Percentiles rank a stretch among this genome's conserved stretches.
Evolutionary conservation across 2,329 filamentous ascomycete genomes (phyloP).

Genomic region (Coleophoma eucalyptorum): DNA sequence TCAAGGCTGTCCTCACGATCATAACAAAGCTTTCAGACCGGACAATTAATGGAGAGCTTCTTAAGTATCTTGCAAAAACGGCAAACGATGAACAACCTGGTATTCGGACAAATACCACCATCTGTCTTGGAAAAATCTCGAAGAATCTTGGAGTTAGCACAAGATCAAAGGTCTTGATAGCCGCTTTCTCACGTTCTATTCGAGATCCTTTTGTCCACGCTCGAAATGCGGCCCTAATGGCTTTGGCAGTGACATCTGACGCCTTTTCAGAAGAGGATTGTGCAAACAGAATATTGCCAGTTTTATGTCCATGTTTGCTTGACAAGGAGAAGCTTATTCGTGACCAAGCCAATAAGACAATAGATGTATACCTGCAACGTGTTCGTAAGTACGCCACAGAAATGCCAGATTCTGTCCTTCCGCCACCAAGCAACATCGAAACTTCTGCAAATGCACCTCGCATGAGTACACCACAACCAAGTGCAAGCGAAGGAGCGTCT

Average conservation of each 20-base stretch:
- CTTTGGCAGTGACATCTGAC: conserved; percentile 80
- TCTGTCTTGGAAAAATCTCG: conserved; percentile 94
- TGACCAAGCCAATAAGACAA: conserved; percentile 84
- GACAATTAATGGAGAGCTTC: conserved; percentile 86
- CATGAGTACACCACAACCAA: conserved; percentile 73
- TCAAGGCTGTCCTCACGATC: conserved; percentile 87
- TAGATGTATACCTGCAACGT: conserved; percentile 80
- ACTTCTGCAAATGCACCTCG: conserved; percentile 51
- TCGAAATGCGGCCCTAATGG: conserved; percentile 82
- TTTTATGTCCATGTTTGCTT: conserved; percentile 77
- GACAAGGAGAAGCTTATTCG: conserved; percentile 96
- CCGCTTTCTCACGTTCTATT: conserved; percentile 85
- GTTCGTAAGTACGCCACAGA: conserved; percentile 73
- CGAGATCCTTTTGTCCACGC: conserved; percentile 95
- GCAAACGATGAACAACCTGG: conserved; percentile 97
- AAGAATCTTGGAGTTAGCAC: conserved; percentile 77
- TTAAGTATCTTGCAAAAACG: conserved; percentile 89
- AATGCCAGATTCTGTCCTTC: conserved; percentile 78
- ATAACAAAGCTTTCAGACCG: conserved; percentile 89
- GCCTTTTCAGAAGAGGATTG: conserved; percentile 88
- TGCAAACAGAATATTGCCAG: conserved; percentile 77
- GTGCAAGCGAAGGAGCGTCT: conserved; percentile 53
- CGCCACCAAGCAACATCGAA: conserved; percentile 53
- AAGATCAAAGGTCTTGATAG: conserved; percentile 84
- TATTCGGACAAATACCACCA: conserved; percentile 96